Conservation (phyloP, 495 filamentous ascomycete genomes). For the Penicillium lividum region DNA sequence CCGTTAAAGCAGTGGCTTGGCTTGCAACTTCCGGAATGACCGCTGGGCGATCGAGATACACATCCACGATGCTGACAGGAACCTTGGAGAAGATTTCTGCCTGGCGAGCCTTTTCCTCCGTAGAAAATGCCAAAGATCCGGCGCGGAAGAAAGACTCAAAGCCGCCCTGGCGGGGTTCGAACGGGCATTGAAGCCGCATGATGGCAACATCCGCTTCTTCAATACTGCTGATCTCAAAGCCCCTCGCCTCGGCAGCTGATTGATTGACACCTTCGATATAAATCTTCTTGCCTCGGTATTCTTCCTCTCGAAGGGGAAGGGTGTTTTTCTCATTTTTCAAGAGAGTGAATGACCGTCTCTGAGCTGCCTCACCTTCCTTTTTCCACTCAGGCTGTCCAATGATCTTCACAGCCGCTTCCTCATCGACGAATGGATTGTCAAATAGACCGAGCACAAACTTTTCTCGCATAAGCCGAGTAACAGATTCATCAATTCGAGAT, state of each 20-base stretch:
- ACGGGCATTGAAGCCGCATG: conserved; percentile 32
- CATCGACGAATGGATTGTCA: conserved; percentile 30
- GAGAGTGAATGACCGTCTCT: conserved; percentile 37
- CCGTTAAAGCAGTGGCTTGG: not conserved
- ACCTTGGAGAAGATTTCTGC: not conserved
- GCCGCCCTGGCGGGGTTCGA: conserved; percentile 29
- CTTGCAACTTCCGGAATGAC: not conserved
- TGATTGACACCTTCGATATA: not conserved
- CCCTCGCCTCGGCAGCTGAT: not conserved
- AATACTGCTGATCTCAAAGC: not conserved
- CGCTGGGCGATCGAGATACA: not conserved
- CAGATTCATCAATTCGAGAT: conserved; percentile 16
- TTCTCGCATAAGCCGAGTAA: conserved; percentile 12
- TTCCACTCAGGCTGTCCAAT: conserved; percentile 36
- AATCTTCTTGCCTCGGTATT: not conserved
- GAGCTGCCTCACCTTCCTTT: conserved; percentile 18
- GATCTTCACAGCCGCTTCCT: conserved; percentile 25
- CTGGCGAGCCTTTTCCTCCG: conserved; percentile 29
- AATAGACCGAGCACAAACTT: conserved; percentile 21
- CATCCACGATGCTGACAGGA: not conserved
- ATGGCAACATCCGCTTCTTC: conserved; percentile 39
- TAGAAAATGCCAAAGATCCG: conserved; percentile 37
- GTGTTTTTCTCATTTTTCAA: conserved; percentile 29
- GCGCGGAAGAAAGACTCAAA: conserved; percentile 35
- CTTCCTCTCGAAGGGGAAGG: not conserved